Evolutionary conservation across 768 basidiomycete genomes (phyloP), one percentile per base, ranked within the genome.

Genomic region (Lentinula guzmanii): DNA sequence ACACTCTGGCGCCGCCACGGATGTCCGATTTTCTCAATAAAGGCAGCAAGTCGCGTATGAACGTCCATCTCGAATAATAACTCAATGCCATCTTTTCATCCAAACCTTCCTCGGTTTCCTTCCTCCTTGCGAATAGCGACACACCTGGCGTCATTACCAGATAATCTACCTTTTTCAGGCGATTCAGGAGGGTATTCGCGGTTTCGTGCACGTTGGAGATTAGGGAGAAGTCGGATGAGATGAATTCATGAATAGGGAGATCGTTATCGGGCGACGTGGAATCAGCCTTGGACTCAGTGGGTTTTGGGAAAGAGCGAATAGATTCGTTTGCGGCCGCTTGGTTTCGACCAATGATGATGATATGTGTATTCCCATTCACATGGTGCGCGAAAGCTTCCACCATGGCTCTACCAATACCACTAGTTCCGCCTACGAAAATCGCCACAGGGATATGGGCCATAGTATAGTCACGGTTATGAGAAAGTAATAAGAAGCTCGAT

Each of bases 261-360:
- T 61, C 35, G 15, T 57, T 8, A 9, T 28, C 21, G 37, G 70
- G 63, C 21, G 46, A 24, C 21, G 46, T 21, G 46, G 46, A 11
- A 10, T 48, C 46, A 7, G 46, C n/a, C 15, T 18, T 43, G 42
- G 42, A 16, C 6, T 43, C 18, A 48, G 46, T 24, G 46, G 46
- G 46, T 53, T 66, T 67, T 11, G 73, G 74, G 65, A 77, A 67
- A 2, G 64, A 66, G 1, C 70, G 67, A 63, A 79, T 72, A 62
- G 73, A 70, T 11, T 63, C 51, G 43, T 72, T 66, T 4, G 74
- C 77, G 5, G 74, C 74, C 4, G 59, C 58, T 41, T 70, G 62
- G 64, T 77, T 77, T 57, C 77, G 72, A 2, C 77, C 77, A 41
- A 72, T 64, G 62, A 79, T 63, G 58, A 79, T 69, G 65, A 79